Percentiles rank a stretch among this genome's conserved stretches.
Evolutionary conservation across 2,329 filamentous ascomycete species (phyloP).

Genomic region (Leptographium procerum): DNA sequence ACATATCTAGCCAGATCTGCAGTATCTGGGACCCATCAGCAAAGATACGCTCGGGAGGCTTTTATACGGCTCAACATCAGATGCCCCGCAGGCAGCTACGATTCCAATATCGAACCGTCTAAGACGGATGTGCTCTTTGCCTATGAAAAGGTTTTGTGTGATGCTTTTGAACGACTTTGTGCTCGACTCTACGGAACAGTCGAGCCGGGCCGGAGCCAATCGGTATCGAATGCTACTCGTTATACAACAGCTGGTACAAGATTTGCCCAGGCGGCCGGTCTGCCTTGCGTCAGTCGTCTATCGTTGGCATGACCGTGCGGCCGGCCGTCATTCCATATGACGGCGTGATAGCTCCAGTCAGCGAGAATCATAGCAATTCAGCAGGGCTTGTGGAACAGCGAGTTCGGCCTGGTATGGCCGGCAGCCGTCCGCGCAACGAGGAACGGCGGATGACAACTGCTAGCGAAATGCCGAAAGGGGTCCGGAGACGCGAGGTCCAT

Average conservation of each 20-base stretch:
- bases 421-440: not conserved
- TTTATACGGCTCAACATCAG: constrained; percentile 55
- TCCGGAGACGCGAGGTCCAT: not conserved
- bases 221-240: not conserved
- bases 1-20: constrained; percentile 28
- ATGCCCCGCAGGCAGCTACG: constrained; percentile 53
- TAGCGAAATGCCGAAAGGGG: not conserved
- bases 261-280: not conserved
- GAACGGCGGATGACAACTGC: not conserved
- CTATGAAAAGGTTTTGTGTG: constrained; percentile 34
- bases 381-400: not conserved
- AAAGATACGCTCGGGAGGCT: constrained; percentile 28
- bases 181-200: constrained; percentile 24
- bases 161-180: constrained; percentile 35
- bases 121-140: constrained; percentile 64
- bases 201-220: not conserved
- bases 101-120: constrained; percentile 58
- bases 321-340: not conserved
- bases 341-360: not conserved
- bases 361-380: not conserved
- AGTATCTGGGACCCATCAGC: not conserved
- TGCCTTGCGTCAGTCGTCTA: not conserved
- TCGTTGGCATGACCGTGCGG: not conserved
- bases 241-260: not conserved
- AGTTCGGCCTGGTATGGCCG: not conserved